Percentiles rank a stretch among this genome's conserved stretches.
Evolutionary conservation across 257 asterid genomes (phyloP).

Genomic region (Apocynum venetum): DNA sequence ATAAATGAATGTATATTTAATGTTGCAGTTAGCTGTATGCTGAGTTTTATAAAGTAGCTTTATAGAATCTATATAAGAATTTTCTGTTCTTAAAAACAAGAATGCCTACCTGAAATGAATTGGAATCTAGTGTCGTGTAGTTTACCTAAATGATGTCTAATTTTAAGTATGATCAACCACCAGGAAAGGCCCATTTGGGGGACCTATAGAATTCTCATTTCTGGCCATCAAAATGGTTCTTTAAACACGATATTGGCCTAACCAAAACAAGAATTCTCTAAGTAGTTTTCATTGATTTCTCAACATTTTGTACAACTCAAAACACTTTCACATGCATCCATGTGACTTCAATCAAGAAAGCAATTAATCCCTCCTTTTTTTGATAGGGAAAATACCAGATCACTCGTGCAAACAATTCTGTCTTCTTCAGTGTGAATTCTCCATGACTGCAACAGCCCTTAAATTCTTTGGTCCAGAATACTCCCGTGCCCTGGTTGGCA

Average conservation of each 20-base stretch:
- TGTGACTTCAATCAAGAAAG: constrained; percentile 13
- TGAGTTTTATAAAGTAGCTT: too few species aligned
- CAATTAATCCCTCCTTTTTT: not conserved
- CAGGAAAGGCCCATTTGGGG: not conserved
- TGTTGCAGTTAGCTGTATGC: too few species aligned
- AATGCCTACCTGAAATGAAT: too few species aligned
- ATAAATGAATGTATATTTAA: too few species aligned
- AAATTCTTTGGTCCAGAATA: not conserved
- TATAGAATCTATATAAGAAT: too few species aligned
- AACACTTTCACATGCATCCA: constrained; percentile 15
- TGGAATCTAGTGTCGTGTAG: not conserved
- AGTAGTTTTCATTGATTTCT: constrained; percentile 8
- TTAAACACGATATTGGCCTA: not conserved
- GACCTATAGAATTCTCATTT: not conserved
- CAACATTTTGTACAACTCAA: not conserved
- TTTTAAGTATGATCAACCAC: not conserved
- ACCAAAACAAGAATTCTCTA: not conserved
- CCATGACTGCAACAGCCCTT: not conserved
- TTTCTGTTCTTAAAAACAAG: too few species aligned
- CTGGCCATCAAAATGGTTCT: not conserved
- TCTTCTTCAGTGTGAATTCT: constrained; percentile 1
- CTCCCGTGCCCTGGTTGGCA: too few species aligned
- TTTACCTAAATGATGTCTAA: not conserved
- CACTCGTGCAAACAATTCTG: constrained; percentile 16
- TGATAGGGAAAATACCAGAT: not conserved